phyloP scores from a whole-genome alignment of 371 early-diverging fungal species.

The Circinella umbellata region DNA sequence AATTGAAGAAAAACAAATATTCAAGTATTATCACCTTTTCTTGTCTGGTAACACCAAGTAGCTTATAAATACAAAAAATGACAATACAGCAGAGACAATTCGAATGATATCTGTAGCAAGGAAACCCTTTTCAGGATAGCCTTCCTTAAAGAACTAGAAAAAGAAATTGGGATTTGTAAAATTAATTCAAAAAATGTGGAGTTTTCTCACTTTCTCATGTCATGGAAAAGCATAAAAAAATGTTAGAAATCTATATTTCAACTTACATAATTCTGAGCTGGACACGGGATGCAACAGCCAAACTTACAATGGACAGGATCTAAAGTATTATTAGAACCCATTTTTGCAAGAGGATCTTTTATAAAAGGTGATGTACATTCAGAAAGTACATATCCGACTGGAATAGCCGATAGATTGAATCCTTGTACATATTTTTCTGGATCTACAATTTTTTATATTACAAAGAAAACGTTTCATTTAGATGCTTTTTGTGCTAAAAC shows the following conservation, averaged over 20 bases:
- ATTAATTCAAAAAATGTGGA: slow-evolving; percentile 31
- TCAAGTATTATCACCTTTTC: slow-evolving; percentile 27
- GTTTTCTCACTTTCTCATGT: slow-evolving; percentile 17
- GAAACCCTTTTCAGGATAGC: slow-evolving; percentile 51
- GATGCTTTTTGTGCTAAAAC: no score
- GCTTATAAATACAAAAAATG: slow-evolving; percentile 58
- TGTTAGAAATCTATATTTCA: no score
- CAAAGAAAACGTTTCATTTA: no score
- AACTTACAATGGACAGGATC: slow-evolving; percentile 26
- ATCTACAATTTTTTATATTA: not conserved
- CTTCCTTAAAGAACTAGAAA: slow-evolving; percentile 47
- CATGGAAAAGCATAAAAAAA: not conserved
- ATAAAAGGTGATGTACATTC: slow-evolving; percentile 48
- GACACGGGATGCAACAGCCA: slow-evolving; percentile 51
- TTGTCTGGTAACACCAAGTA: slow-evolving; percentile 66
- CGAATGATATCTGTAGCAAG: slow-evolving; percentile 55
- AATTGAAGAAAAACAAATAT: not conserved
- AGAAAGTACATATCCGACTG: slow-evolving; percentile 30
- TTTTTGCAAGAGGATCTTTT: slow-evolving; percentile 32
- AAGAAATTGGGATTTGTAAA: slow-evolving; percentile 18
- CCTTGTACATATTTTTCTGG: slow-evolving; percentile 13
- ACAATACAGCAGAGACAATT: slow-evolving; percentile 50
- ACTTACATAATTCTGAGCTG: slow-evolving; percentile 41
- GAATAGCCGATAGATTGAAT: slow-evolving; percentile 30
- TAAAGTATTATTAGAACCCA: slow-evolving; percentile 21